Evolutionary conservation across 352 stramenopile species (phyloP).

Genomic region (Pythium aquatile): DNA sequence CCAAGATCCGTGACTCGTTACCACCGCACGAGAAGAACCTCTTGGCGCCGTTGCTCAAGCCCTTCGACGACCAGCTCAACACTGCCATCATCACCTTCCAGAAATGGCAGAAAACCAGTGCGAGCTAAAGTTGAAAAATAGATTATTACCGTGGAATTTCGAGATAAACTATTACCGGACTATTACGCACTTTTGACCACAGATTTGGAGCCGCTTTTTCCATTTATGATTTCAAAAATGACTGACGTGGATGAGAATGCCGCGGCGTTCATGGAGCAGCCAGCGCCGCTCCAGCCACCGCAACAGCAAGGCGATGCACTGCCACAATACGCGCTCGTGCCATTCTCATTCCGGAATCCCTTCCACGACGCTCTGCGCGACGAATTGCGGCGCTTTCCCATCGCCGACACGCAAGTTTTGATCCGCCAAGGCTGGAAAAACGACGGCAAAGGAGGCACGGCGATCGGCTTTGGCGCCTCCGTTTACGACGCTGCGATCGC

Average conservation of each 20-base stretch:
- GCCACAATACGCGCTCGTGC: slow-evolving; percentile 42
- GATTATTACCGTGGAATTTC: slow-evolving; percentile 1
- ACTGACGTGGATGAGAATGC: not conserved
- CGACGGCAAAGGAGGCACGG: slow-evolving; percentile 70
- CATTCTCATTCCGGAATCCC: slow-evolving; percentile 70
- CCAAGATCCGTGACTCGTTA: slow-evolving; percentile 77
- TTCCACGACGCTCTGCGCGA: slow-evolving; percentile 77
- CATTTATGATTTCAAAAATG: slow-evolving; percentile 6
- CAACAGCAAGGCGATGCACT: slow-evolving; percentile 2
- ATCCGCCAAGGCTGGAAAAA: slow-evolving; percentile 79
- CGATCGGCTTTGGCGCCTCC: slow-evolving; percentile 74
- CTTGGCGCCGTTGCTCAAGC: slow-evolving; percentile 78
- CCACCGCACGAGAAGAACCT: slow-evolving; percentile 83
- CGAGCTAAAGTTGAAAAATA: slow-evolving; percentile 2
- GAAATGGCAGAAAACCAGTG: slow-evolving; percentile 21
- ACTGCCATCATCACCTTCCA: slow-evolving; percentile 77
- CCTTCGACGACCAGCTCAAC: slow-evolving; percentile 87
- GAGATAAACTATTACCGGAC: not conserved
- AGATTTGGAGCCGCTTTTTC: no score
- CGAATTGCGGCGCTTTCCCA: slow-evolving; percentile 59
- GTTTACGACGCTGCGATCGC: slow-evolving; percentile 80
- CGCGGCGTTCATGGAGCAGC: slow-evolving; percentile 25
- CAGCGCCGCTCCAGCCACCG: slow-evolving; percentile 7
- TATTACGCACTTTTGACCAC: not conserved
- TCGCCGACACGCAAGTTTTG: slow-evolving; percentile 49